Base-by-base conservation (phyloP, 2,329 filamentous ascomycete genomes). In the Trichoderma atrobrunneum region DNA sequence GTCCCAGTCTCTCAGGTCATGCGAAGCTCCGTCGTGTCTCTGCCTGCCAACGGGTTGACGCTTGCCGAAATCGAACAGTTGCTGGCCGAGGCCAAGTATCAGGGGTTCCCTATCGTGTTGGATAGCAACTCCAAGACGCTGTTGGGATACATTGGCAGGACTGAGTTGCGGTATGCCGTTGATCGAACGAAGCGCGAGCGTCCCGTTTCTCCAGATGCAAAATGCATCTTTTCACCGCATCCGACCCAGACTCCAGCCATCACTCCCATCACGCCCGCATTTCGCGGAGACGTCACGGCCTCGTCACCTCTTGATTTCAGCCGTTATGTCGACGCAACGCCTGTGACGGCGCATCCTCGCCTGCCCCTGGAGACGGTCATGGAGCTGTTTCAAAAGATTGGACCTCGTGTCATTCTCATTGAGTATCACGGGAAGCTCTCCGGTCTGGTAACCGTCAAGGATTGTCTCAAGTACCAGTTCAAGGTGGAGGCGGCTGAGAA, bases 371-470 rank as follows among this genome's bases (percentile, higher is more conserved):
- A 99, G 82, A 99, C 96, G 0, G 95, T 97, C 36, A 98, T 99
- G 94, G 96, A 99, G 79, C 87, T 99, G 12, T 99, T 99, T 85
- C 95, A 95, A 81, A 99, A 98, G 84, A 97, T 99, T 80, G 96
- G 96, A 0, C 96, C 95, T 0, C 89, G 96, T 1, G 94, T 98
- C 7, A 95, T 99, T 64, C 87, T 99, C 4, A 92, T 98, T 51
- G 96, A 99, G 81, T 92, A 97, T 79, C 92, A 93, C 72, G 96
- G 96, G 16, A 89, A 89, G 64, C 87, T 99, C 2, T 89, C 88
- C 0, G 96, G 96, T 0, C 86, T 99, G 0, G 93, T 99, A 1
- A 99, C 96, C 0, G 93, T 98, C 74, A 99, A 99, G 81, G 96
- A 99, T 80, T 98, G 96, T 76, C 84, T 99, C 71, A 97, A 96